Conservation (phyloP, 129 eudicot species). For the Gnaphalium uliginosum region DNA sequence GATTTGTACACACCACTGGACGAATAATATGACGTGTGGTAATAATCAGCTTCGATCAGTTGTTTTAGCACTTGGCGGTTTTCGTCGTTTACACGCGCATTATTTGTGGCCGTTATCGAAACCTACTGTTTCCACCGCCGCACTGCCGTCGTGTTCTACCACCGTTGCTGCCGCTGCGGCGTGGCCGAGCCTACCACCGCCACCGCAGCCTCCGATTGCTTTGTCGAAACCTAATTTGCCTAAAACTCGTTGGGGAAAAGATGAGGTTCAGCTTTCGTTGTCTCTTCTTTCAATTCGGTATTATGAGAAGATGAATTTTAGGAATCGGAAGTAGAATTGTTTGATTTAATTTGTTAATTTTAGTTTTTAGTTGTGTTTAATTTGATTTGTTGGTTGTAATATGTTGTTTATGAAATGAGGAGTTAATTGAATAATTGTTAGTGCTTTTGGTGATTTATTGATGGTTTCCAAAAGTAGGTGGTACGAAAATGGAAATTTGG, state of each 20-base stretch:
- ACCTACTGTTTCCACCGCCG: conserved; percentile 39
- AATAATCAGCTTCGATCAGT: conserved; percentile 72
- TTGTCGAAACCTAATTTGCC: conserved; percentile 30
- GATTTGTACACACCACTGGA: conserved; percentile 70
- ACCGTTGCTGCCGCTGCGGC: conserved; percentile 33
- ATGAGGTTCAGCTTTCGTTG: conserved; percentile 77
- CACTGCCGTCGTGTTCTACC: conserved; percentile 9
- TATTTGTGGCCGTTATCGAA: conserved; percentile 73
- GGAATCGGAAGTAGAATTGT: conserved; percentile 34
- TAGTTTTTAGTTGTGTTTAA: no score
- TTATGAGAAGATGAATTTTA: conserved; percentile 84
- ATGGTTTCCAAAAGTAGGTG: neutral
- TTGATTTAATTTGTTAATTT: neutral
- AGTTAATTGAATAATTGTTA: neutral
- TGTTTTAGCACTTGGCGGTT: conserved; percentile 89
- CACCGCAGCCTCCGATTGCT: conserved; percentile 30
- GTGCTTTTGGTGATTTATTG: conserved; percentile 12
- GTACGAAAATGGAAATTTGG: neutral
- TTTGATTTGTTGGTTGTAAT: no score
- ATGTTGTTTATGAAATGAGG: neutral
- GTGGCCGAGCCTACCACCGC: conserved; percentile 54
- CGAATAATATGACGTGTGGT: conserved; percentile 43
- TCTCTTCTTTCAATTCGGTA: conserved; percentile 80
- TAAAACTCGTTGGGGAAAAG: conserved; percentile 83
- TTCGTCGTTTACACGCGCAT: conserved; percentile 69